Evolutionary conservation across 768 basidiomycete genomes (phyloP).

Genomic region (Kondoa malvinella): DNA sequence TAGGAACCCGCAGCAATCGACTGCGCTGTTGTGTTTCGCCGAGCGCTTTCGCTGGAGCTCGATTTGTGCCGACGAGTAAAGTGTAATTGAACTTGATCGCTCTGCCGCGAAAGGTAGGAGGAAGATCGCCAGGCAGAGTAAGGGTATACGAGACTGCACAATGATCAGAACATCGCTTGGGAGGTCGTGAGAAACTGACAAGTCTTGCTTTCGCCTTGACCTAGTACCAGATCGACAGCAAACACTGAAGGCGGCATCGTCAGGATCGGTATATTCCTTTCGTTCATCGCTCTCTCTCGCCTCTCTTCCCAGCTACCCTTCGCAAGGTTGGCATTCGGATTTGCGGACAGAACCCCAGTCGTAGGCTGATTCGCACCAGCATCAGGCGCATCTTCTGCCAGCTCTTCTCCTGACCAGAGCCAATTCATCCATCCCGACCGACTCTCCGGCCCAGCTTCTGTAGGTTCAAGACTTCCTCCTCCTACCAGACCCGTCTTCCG

Average conservation of each 20-base stretch:
- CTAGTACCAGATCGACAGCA: slow-evolving; percentile 64
- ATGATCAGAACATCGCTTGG: background rate
- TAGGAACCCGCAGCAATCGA: slow-evolving; percentile 74
- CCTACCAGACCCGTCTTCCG: slow-evolving; percentile 23
- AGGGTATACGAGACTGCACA: slow-evolving; percentile 60
- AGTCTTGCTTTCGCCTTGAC: slow-evolving; percentile 64
- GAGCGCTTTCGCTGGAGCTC: slow-evolving; percentile 19
- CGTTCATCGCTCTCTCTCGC: slow-evolving; percentile 32
- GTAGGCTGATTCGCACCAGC: background rate
- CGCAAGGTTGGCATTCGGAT: slow-evolving; percentile 26
- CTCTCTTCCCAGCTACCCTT: slow-evolving; percentile 34
- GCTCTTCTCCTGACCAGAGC: slow-evolving; percentile 12
- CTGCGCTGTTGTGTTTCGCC: slow-evolving; percentile 33
- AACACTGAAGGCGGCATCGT: slow-evolving; percentile 73
- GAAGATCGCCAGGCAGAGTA: slow-evolving; percentile 56
- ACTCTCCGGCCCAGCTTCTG: slow-evolving; percentile 8
- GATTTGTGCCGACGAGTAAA: slow-evolving; percentile 64
- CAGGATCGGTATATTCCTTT: slow-evolving; percentile 52
- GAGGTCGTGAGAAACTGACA: slow-evolving; percentile 41
- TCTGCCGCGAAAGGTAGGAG: slow-evolving; percentile 78
- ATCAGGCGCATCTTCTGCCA: slow-evolving; percentile 1
- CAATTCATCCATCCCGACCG: slow-evolving; percentile 28
- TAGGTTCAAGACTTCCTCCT: background rate
- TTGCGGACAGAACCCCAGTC: background rate
- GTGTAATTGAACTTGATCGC: slow-evolving; percentile 74